Evolutionary conservation across 2,329 filamentous ascomycete species (phyloP).

Genomic region (Diaporthe citrichinensis): DNA sequence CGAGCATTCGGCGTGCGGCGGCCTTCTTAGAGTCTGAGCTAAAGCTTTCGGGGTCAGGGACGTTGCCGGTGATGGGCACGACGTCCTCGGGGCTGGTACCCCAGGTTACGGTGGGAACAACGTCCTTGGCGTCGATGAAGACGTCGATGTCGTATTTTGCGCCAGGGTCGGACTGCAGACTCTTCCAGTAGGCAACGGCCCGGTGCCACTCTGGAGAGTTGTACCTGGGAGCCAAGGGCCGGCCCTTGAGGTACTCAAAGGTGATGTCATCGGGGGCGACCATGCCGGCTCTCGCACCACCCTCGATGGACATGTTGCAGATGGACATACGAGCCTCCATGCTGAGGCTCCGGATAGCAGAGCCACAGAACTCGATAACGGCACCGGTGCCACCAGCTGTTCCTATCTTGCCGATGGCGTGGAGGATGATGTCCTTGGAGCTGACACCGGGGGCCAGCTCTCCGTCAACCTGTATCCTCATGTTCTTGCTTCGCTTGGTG

Average conservation of each 20-base stretch:
- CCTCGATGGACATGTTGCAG: conserved; percentile 99
- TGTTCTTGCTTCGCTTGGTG: conserved; percentile 97
- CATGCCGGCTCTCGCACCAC: conserved; percentile 94
- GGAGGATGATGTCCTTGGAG: conserved; percentile 94
- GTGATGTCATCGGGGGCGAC: conserved; percentile 94
- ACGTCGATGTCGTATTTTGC: conserved; percentile 93
- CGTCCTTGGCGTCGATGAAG: conserved; percentile 92
- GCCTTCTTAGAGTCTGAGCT: conserved; percentile 83
- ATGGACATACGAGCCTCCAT: conserved; percentile 99
- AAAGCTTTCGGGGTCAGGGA: conserved; percentile 92
- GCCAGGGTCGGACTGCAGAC: conserved; percentile 85
- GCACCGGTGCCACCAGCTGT: conserved; percentile 95
- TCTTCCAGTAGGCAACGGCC: conserved; percentile 89
- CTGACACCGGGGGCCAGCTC: conserved; percentile 91
- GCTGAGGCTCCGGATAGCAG: conserved; percentile 88
- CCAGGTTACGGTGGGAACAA: conserved; percentile 94
- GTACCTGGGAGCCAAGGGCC: conserved; percentile 87
- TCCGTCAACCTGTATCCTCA: conserved; percentile 96
- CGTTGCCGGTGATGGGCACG: conserved; percentile 90
- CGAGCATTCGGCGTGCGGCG: conserved; percentile 83
- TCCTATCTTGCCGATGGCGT: conserved; percentile 93
- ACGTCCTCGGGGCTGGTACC: conserved; percentile 97
- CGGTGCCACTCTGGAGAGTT: conserved; percentile 91
- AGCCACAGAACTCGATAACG: conserved; percentile 98
- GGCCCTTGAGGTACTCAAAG: conserved; percentile 94